phyloP scores from a whole-genome alignment of 1,139 yeast species.

The Zhuliangozyma parablackwelliae region DNA sequence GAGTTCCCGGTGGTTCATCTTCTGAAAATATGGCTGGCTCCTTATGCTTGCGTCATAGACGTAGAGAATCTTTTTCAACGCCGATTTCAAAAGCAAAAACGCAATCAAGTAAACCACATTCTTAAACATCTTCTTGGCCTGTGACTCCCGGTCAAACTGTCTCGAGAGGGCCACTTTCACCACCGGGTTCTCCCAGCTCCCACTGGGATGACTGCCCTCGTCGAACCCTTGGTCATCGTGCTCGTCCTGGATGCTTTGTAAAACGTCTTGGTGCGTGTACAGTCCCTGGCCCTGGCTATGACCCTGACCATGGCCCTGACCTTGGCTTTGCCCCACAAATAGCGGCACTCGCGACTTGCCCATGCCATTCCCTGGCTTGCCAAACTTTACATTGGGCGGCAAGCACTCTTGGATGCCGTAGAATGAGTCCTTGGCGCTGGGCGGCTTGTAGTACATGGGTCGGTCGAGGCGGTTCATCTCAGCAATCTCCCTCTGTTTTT shows the following conservation, averaged over 20 bases:
- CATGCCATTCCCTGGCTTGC: conserved; percentile 2
- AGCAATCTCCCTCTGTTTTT: conserved; percentile 2
- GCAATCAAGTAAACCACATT: conserved; percentile 16
- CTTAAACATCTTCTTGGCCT: conserved; percentile 18
- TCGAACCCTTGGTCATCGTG: conserved; percentile 11
- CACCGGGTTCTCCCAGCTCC: conserved; percentile 41
- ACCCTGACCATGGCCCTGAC: background rate
- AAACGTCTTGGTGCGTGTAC: conserved; percentile 2
- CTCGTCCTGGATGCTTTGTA: conserved; percentile 7
- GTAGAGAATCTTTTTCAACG: conserved; percentile 9
- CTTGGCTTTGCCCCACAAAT: conserved; percentile 5
- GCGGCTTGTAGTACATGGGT: conserved; percentile 35
- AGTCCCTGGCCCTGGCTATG: background rate
- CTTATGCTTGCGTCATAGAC: conserved; percentile 9
- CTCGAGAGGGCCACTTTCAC: conserved; percentile 33
- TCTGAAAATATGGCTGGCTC: conserved; percentile 6
- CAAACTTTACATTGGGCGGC: conserved; percentile 22
- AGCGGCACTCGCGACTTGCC: conserved; percentile 13
- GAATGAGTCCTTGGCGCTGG: conserved; percentile 24
- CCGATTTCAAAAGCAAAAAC: conserved; percentile 15
- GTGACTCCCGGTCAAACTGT: conserved; percentile 29
- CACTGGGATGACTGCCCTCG: conserved; percentile 21
- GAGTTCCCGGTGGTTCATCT: conserved; percentile 1
- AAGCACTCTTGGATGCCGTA: conserved; percentile 28
- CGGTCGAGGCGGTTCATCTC: conserved; percentile 10